These are phyloP conservation scores for Fusarium tricinctum DNA, from an alignment of 2,329 filamentous ascomycete species.

Conservation along the genomic window DNA sequence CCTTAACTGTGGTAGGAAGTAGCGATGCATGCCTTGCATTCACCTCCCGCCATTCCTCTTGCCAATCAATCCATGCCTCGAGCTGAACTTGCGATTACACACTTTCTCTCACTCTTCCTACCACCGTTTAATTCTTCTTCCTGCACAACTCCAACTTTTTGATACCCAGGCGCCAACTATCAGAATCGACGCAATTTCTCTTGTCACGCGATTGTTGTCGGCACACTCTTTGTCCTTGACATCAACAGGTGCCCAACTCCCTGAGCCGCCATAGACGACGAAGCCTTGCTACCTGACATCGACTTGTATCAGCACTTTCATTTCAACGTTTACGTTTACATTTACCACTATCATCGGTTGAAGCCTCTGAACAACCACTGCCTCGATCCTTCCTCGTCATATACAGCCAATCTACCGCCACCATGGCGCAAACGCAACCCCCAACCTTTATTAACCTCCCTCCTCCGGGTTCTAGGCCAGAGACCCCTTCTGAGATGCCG, in stretches of 20 bases:
- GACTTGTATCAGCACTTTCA: slow-evolving; percentile 17
- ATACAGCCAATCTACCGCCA: slow-evolving; percentile 19
- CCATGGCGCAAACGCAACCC: slow-evolving; percentile 59
- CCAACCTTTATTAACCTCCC: slow-evolving; percentile 88
- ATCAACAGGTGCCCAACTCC: slow-evolving; percentile 15
- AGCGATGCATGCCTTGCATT: slow-evolving; percentile 36
- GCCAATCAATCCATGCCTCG: slow-evolving; percentile 7
- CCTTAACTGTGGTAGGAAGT: slow-evolving; percentile 7
- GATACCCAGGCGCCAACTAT: not conserved
- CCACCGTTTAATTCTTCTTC: slow-evolving; percentile 5
- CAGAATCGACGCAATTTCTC: not conserved
- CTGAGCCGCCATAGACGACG: slow-evolving; percentile 32
- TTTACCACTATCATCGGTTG: not conserved
- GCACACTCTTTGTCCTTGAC: slow-evolving; percentile 1
- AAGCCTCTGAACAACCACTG: not conserved
- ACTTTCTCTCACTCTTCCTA: slow-evolving; percentile 9
- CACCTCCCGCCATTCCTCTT: slow-evolving; percentile 20
- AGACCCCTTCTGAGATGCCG: slow-evolving; percentile 92
- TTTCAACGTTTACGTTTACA: not conserved
- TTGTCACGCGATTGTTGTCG: slow-evolving; percentile 4
- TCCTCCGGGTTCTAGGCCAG: slow-evolving; percentile 83
- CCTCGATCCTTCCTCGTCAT: not conserved
- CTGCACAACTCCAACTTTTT: slow-evolving; percentile 5
- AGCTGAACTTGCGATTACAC: slow-evolving; percentile 32
- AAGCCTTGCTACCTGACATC: slow-evolving; percentile 19